Base-by-base conservation (phyloP, 352 stramenopile genomes). In the Globisporangium radiosum region DNA sequence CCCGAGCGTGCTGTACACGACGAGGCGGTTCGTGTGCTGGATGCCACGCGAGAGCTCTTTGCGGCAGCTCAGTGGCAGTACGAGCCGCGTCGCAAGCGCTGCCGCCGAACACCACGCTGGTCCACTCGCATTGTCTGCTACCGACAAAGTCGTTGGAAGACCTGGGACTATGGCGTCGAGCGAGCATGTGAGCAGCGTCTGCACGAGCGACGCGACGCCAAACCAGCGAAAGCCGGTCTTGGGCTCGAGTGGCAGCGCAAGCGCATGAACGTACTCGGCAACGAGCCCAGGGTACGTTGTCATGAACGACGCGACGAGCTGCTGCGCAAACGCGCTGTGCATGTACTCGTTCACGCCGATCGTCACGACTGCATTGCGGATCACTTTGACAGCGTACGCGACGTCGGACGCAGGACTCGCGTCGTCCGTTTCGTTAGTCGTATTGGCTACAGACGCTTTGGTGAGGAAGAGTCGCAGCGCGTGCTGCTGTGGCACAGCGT, bases 1-100 rank as follows among this genome's bases (percentile, higher is more conserved):
- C 0, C 82, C 81, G 10, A 95, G 69, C 6, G 72, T 70, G 48
- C 72, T 80, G 66, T 91, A 92, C 7, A 95, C 76, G 14, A 95
- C 72, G 17, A 95, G 62, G 38, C 78, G 71, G 59, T 85, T 90
- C 39, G 55, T 60, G 62, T 94, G 81, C 65, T 95, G 86, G 17
- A 95, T 77, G 45, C 82, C 71, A 36, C 85, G 84, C 7, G 84
- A 90, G 1, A 95, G 73, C 55, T 92, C 86, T 59, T 94, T 95
- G 17, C 75, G 77, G 40, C 78, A 86, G 38, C 68, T 90, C 38
- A 85, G 63, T 11, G 86, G 86, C 37, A 86, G 62, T 14, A 95
- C 72, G 15, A 95, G 67, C 5, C 78, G 76, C 4, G 76, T 77
- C 5, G 77, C 73, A 9, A 95, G 42, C 4, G 66, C 56, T 15